A percentile compares a stretch with the other conserved stretches of the same genome.
These are phyloP conservation scores for Chalciporus pseudorubinellus DNA, from an alignment of 768 basidiomycete species.

Conservation along the genomic window DNA sequence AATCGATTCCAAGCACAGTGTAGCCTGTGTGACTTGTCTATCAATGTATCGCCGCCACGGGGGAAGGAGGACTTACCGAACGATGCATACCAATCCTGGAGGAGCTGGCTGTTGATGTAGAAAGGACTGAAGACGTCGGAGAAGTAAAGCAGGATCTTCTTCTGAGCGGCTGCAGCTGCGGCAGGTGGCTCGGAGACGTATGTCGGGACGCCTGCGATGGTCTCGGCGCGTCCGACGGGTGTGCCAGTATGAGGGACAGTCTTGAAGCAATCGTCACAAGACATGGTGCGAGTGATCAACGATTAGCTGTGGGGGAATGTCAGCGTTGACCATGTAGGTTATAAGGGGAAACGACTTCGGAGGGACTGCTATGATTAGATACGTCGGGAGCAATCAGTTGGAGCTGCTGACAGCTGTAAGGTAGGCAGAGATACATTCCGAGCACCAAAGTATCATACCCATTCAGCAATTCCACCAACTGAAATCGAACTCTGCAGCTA, in stretches of 20 bases:
- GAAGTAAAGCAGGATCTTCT: conserved; percentile 54
- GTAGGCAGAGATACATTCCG: too few species aligned
- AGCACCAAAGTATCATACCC: too few species aligned
- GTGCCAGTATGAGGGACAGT: conserved; percentile 52
- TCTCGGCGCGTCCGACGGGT: conserved; percentile 37
- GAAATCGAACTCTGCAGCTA: too few species aligned
- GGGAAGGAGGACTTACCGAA: conserved; percentile 39
- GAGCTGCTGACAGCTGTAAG: too few species aligned
- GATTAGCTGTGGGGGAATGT: background rate
- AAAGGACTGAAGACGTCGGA: conserved; percentile 61
- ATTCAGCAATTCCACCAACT: too few species aligned
- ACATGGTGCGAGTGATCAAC: conserved; percentile 25
- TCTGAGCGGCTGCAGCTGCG: conserved; percentile 16
- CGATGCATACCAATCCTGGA: conserved; percentile 64
- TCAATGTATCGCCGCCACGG: background rate
- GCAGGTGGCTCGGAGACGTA: conserved; percentile 51
- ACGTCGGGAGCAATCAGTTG: too few species aligned
- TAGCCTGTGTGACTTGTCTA: conserved; percentile 42
- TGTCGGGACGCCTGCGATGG: conserved; percentile 42
- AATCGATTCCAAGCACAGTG: conserved; percentile 57
- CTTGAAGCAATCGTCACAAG: conserved; percentile 52
- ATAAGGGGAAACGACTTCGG: too few species aligned
- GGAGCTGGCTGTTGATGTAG: conserved; percentile 53
- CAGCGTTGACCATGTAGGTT: too few species aligned
- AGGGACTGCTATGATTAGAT: too few species aligned